These are phyloP conservation scores for Oryza meyeriana DNA, from an alignment of 176 grass and related monocot species.

Conservation along the genomic window DNA sequence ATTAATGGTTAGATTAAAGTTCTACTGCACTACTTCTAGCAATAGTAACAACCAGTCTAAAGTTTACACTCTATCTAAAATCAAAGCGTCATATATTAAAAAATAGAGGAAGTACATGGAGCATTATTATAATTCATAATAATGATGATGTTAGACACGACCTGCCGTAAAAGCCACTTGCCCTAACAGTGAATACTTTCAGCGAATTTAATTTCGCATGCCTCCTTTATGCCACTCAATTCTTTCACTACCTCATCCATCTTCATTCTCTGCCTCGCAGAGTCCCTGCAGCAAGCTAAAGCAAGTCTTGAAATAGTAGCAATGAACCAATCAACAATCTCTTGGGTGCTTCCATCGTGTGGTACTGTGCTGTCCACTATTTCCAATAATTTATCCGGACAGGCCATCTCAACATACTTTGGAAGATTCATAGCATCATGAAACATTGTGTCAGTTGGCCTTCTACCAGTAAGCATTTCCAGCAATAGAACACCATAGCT, in stretches of 20 bases:
- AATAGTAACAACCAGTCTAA: no score
- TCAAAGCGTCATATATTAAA: no score
- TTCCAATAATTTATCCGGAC: constrained; percentile 20
- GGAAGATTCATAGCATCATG: constrained; percentile 5
- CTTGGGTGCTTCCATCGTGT: neutral
- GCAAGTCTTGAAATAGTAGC: constrained; percentile 10
- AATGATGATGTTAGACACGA: neutral
- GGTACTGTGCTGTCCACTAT: constrained; percentile 2
- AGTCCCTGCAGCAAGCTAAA: neutral
- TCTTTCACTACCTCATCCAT: neutral
- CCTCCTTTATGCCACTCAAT: neutral
- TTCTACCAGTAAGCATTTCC: constrained; percentile 39
- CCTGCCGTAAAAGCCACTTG: neutral
- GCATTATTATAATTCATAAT: no score
- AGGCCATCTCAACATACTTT: neutral
- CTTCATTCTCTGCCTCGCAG: neutral
- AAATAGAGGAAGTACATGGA: no score
- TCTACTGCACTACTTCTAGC: no score
- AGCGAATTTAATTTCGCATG: neutral
- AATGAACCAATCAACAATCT: neutral
- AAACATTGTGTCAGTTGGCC: constrained; percentile 20
- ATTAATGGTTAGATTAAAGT: no score
- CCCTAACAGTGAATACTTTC: neutral
- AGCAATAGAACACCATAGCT: constrained; percentile 31
- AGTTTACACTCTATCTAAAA: no score